Conservation (phyloP, 2,329 filamentous ascomycete genomes). For the Fusarium citri region DNA sequence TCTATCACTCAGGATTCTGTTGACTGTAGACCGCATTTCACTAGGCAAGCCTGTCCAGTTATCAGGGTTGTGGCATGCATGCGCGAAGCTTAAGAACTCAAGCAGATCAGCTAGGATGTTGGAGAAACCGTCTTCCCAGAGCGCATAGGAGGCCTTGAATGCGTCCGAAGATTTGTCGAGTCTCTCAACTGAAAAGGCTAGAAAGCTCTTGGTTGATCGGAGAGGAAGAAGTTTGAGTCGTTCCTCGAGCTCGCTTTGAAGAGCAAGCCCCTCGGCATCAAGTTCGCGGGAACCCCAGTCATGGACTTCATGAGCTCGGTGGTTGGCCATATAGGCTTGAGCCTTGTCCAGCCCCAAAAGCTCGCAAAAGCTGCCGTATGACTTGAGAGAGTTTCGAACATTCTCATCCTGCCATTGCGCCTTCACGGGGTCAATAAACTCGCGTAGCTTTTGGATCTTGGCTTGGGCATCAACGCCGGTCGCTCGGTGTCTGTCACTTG, state of each 20-base stretch:
- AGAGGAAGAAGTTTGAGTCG: slow-evolving; percentile 82
- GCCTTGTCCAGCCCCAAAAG: slow-evolving; percentile 84
- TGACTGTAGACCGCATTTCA: slow-evolving; percentile 82
- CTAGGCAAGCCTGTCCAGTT: slow-evolving; percentile 83
- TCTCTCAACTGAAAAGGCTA: slow-evolving; percentile 93
- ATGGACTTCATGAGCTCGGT: slow-evolving; percentile 77
- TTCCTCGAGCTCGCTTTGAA: slow-evolving; percentile 83
- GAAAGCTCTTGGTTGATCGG: slow-evolving; percentile 87
- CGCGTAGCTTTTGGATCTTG: slow-evolving; percentile 77
- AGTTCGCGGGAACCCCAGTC: slow-evolving; percentile 87
- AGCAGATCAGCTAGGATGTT: slow-evolving; percentile 87
- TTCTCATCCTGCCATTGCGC: slow-evolving; percentile 80
- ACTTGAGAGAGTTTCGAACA: slow-evolving; percentile 75
- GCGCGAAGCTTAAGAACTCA: slow-evolving; percentile 87
- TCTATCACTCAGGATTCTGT: slow-evolving; percentile 87
- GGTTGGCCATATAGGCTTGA: slow-evolving; percentile 79
- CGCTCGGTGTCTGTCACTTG: slow-evolving; percentile 75
- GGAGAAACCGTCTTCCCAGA: slow-evolving; percentile 90
- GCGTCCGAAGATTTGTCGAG: slow-evolving; percentile 78
- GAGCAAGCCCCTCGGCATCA: slow-evolving; percentile 80
- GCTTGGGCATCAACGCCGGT: slow-evolving; percentile 76
- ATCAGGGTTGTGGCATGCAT: slow-evolving; percentile 87
- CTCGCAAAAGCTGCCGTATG: slow-evolving; percentile 82
- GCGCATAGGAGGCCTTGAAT: slow-evolving; percentile 78
- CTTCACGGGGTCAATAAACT: slow-evolving; percentile 86